Percentiles rank a stretch among this genome's conserved stretches.
Conservation (phyloP, 768 basidiomycete species). For the Russula olivacea region DNA sequence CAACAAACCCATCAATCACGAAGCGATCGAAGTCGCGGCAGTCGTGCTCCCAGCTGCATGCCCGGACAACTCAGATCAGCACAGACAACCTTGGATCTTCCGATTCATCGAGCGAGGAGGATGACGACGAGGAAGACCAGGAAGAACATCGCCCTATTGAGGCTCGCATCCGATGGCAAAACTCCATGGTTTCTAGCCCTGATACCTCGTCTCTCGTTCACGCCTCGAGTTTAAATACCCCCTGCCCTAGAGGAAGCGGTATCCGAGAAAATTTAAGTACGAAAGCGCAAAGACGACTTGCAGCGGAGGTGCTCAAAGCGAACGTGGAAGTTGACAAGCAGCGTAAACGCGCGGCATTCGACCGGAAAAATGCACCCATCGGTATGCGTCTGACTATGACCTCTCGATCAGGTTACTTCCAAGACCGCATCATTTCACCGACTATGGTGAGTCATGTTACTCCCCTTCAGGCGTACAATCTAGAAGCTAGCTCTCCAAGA, state of each 20-base stretch:
- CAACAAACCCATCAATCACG: constrained; percentile 17
- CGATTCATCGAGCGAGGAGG: constrained; percentile 34
- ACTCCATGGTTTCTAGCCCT: constrained; percentile 5
- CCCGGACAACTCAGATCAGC: not conserved
- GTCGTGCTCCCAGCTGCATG: constrained; percentile 10
- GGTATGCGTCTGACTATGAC: constrained; percentile 94
- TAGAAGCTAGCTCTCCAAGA: constrained; percentile 43
- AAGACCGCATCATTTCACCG: constrained; percentile 89
- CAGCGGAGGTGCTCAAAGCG: constrained; percentile 19
- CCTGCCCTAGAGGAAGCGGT: not conserved
- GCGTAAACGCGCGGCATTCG: constrained; percentile 22
- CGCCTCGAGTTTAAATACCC: not conserved
- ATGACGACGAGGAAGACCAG: constrained; percentile 28
- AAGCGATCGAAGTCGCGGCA: constrained; percentile 23
- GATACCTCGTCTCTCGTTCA: not conserved
- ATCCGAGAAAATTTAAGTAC: constrained; percentile 5
- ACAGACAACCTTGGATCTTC: not conserved
- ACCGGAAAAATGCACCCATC: constrained; percentile 44
- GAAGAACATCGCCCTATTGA: constrained; percentile 74
- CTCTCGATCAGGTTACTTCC: constrained; percentile 87
- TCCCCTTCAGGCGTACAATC: constrained; percentile 3
- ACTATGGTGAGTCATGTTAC: constrained; percentile 70
- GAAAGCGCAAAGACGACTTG: constrained; percentile 19
- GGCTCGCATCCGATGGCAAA: constrained; percentile 49
- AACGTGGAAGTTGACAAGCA: constrained; percentile 21